Evolutionary conservation across 2,329 filamentous ascomycete species (phyloP).

Genomic region (Curvularia hawaiiensis): DNA sequence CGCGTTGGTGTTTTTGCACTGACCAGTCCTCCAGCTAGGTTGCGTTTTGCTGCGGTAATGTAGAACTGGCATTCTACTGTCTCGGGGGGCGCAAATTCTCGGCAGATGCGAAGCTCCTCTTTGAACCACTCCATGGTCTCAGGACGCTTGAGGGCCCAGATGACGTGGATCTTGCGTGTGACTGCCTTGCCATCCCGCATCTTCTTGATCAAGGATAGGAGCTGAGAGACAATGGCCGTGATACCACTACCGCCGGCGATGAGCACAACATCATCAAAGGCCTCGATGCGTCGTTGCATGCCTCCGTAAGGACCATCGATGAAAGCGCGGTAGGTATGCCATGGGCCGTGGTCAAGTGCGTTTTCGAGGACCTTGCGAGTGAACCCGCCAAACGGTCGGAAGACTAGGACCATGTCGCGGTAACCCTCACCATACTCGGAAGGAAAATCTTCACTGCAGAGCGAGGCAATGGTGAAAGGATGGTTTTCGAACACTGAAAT

Average conservation of each 20-base stretch:
- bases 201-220: slow-evolving; percentile 92
- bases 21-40: slow-evolving; percentile 54
- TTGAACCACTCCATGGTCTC: slow-evolving; percentile 98
- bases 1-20: slow-evolving; percentile 58
- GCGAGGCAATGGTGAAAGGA: slow-evolving; percentile 90
- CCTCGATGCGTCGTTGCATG: slow-evolving; percentile 86
- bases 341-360: slow-evolving; percentile 82
- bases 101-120: slow-evolving; percentile 89
- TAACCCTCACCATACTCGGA: slow-evolving; percentile 89
- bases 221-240: slow-evolving; percentile 88
- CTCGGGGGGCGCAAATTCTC: slow-evolving; percentile 85
- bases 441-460: slow-evolving; percentile 91
- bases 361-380: slow-evolving; percentile 84
- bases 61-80: slow-evolving; percentile 94
- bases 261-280: slow-evolving; percentile 91
- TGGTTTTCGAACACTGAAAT: slow-evolving; percentile 92
- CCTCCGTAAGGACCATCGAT: slow-evolving; percentile 94
- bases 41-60: slow-evolving; percentile 77
- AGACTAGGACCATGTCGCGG: slow-evolving; percentile 87
- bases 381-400: slow-evolving; percentile 90
- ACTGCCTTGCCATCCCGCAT: slow-evolving; percentile 96
- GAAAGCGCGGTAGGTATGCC: slow-evolving; percentile 90
- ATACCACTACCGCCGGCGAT: slow-evolving; percentile 95
- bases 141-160: slow-evolving; percentile 91
- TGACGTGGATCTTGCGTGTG: slow-evolving; percentile 84